Evolutionary conservation across 2,329 filamentous ascomycete genomes (phyloP).

Genomic region (Claviceps purpurea): DNA sequence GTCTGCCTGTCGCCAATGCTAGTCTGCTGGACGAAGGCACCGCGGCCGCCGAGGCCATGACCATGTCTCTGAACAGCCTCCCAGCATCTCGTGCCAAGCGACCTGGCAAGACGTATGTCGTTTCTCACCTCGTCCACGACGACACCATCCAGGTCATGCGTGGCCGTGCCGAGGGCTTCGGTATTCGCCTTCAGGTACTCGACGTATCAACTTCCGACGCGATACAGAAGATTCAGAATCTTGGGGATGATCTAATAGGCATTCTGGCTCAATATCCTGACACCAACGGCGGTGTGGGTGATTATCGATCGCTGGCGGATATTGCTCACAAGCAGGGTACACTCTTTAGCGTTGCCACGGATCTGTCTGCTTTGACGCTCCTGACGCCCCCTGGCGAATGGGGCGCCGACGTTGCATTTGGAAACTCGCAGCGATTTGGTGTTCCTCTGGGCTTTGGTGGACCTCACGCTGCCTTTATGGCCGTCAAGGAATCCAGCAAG

Average conservation of each 20-base stretch:
- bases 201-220: conserved; percentile 54
- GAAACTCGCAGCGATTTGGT: conserved; percentile 81
- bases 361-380: conserved; percentile 74
- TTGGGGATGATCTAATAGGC: conserved; percentile 73
- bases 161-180: conserved; percentile 83
- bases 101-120: conserved; percentile 66
- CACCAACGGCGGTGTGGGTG: conserved; percentile 65
- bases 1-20: conserved; percentile 76
- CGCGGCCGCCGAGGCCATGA: conserved; percentile 92
- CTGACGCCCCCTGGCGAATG: conserved; percentile 87
- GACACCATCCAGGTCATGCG: conserved; percentile 75
- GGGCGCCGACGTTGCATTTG: conserved; percentile 89
- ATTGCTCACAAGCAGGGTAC: conserved; percentile 64
- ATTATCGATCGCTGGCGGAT: conserved; percentile 63
- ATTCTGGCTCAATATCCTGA: conserved; percentile 94
- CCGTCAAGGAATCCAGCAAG: conserved; percentile 82
- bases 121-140: conserved; percentile 70
- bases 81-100: conserved; percentile 59
- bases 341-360: conserved; percentile 77
- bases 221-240: conserved; percentile 51
- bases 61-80: conserved; percentile 68
- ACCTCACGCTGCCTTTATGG: conserved; percentile 95
- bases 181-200: conserved; percentile 60
- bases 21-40: conserved; percentile 85
- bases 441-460: conserved; percentile 87